phyloP scores from a whole-genome alignment of 768 basidiomycete species.

The Pluteus cervinus region DNA sequence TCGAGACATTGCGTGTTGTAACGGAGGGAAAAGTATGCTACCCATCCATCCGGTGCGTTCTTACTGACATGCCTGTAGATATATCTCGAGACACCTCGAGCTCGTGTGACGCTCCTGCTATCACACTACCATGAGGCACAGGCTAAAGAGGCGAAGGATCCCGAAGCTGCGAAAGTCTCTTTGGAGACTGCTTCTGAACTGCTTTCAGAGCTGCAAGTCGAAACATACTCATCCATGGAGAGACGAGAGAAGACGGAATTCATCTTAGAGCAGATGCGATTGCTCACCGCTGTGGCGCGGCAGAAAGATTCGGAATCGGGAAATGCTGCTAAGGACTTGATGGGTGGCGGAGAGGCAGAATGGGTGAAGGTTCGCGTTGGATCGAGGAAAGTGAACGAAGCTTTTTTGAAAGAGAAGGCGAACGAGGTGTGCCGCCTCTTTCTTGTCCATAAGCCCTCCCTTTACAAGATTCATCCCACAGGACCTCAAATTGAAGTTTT shows the following conservation, averaged over 20 bases:
- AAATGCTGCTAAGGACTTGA: constrained; percentile 54
- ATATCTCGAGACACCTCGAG: constrained; percentile 93
- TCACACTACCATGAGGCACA: constrained; percentile 81
- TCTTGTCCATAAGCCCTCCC: not conserved
- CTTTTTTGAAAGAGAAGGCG: constrained; percentile 81
- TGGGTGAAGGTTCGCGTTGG: constrained; percentile 93
- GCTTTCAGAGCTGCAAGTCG: constrained; percentile 92
- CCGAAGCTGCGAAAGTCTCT: constrained; percentile 54
- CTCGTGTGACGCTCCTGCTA: constrained; percentile 85
- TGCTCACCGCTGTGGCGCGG: constrained; percentile 72
- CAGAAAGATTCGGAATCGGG: constrained; percentile 67
- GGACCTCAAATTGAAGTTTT: constrained; percentile 95
- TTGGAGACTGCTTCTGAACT: constrained; percentile 86
- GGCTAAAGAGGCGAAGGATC: constrained; percentile 34
- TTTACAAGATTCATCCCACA: constrained; percentile 23
- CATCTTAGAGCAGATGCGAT: constrained; percentile 94
- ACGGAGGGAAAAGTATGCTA: constrained; percentile 90
- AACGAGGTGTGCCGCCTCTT: constrained; percentile 60
- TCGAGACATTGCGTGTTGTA: constrained; percentile 84
- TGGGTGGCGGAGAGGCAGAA: constrained; percentile 76
- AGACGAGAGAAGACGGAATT: constrained; percentile 97
- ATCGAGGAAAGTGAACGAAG: constrained; percentile 89
- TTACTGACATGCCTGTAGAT: constrained; percentile 45
- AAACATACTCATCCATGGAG: constrained; percentile 99
- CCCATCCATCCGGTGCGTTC: not conserved